Base-by-base conservation (phyloP, 805 yeast species). In the Maudiozyma bulderi region DNA sequence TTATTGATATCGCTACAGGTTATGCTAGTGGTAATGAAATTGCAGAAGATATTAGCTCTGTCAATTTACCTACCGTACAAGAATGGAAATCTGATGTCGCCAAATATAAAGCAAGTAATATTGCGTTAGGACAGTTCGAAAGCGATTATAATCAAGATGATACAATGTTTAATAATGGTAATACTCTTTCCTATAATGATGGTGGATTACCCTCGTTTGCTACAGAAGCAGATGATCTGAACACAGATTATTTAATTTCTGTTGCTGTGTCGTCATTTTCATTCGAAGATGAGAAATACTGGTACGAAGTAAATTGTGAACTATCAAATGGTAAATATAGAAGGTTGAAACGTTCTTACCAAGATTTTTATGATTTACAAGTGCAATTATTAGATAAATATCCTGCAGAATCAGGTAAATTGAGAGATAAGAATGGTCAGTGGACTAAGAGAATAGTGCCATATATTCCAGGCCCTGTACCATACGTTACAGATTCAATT, bases 21-120 rank as follows among this genome's bases (percentile, higher is more conserved):
- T 70, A 74, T 57, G 73, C 84, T 48, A 72, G 84, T 45, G 75
- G 74, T 30, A 72, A 80, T 56, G 72, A 78, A 46, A 74, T 80
- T 38, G 58, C 65, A 55, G 80, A 73, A 40, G 84, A 82, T 43
- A 83, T 93, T 40, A 70, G 73, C 46, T 69, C 71, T 32, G 88
- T 86, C 42, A 78, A 79, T 47, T 76, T 93, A 53, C 99, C 99
- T 13, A 81, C 90, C 0, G 96, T 93, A 14, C 96, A 89, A 54
- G 93, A 89, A 62, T 93, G 99, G 99, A 93, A 93, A 68, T 78
- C 77, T 47, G 80, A 80, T 55, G 88, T 93, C 31, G 95, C 96
- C 13, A 86, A 81, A 64, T 95, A 93, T 67, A 91, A 91, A 68
- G 96, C 96, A 1, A 80, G 87, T 54, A 82, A 90, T 37, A 86